Evolutionary conservation across 2,329 filamentous ascomycete genomes (phyloP), one percentile per base, ranked within the genome.

Genomic region (Talaromyces albobiverticillius): DNA sequence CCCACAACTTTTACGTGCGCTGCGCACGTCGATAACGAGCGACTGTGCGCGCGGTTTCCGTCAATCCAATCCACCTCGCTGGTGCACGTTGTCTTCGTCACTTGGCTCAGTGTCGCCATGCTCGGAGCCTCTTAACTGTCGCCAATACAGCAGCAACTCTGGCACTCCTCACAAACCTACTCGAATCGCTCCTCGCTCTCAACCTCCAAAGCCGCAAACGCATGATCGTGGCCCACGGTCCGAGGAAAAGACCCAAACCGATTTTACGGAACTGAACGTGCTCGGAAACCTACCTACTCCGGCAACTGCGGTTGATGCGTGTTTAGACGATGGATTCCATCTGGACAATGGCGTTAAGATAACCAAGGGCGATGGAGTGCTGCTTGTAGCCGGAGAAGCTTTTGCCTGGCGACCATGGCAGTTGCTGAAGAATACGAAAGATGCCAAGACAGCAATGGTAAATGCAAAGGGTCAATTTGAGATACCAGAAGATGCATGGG

Each of bases 381-480:
- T 99, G 58, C 79, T 99, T 4, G 81, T 96, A 1, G 87, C 85
- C 38, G 93, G 93, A 5, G 91, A 97, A 71, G 91, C 87, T 1
- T 97, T 96, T 69, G 75, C 79, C 48, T 99, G 94, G 94, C 78
- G 82, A 67, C 94, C 94, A 4, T 96, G 93, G 90, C 72, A 82
- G 57, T 71, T 59, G 57, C 32, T 56, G 60, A 55, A 71, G 61
- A 64, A 69, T 64, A 63, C 16, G 2, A 13, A 26, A n/a, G 45
- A 56, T 16, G 26, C 49, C 67, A 65, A 73, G 66, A 62, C 58
- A 26, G 60, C 53, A 43, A 70, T 95, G 63, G 67, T 87, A 53
- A 95, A 96, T 71, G 73, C 70, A 45, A 91, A 88, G 71, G 89
- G 90, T 0, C 89, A 95, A 69, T 92, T 89, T 78, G 89, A 95